These are phyloP conservation scores for Phytophthora macrochlamydospora DNA, from an alignment of 352 stramenopile genomes.

Conservation along the genomic window DNA sequence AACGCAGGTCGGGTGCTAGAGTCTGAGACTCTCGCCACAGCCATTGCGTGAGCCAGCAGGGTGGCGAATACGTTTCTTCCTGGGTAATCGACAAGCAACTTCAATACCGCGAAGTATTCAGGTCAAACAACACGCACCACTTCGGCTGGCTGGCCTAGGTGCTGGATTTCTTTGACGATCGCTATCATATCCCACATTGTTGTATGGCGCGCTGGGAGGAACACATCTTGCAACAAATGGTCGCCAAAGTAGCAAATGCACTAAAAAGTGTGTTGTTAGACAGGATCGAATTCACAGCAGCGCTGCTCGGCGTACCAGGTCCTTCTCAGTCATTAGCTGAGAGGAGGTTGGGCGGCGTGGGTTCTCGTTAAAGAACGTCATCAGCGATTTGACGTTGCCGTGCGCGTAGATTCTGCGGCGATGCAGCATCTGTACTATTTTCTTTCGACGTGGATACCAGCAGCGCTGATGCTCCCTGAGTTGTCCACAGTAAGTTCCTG, in stretches of 20 bases:
- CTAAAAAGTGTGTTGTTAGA: slow-evolving; percentile 10
- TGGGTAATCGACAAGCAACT: background rate
- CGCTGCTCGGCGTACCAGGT: slow-evolving; percentile 11
- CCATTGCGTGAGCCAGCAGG: slow-evolving; percentile 28
- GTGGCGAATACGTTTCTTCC: slow-evolving; percentile 10
- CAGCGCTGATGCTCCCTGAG: background rate
- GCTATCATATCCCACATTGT: slow-evolving; percentile 51
- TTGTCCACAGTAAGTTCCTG: slow-evolving; percentile 16
- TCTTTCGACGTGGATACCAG: slow-evolving; percentile 18
- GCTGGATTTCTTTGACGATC: slow-evolving; percentile 55
- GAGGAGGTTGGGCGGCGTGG: slow-evolving; percentile 13
- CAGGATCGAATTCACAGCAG: too few species aligned
- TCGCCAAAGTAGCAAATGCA: slow-evolving; percentile 63
- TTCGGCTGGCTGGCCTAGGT: slow-evolving; percentile 40
- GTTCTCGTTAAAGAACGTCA: slow-evolving; percentile 35
- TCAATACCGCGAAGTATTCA: background rate
- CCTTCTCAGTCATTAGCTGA: slow-evolving; percentile 8
- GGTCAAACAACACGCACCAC: slow-evolving; percentile 19
- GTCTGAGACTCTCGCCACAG: slow-evolving; percentile 23
- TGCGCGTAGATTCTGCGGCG: slow-evolving; percentile 48
- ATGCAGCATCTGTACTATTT: slow-evolving; percentile 37
- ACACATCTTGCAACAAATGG: slow-evolving; percentile 53
- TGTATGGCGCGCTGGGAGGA: slow-evolving; percentile 35
- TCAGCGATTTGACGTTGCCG: slow-evolving; percentile 47
- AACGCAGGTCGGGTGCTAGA: slow-evolving; percentile 33